A percentile compares a stretch with the other conserved stretches of the same genome.
These are phyloP conservation scores for Arthroderma sp. DNA, from an alignment of 2,329 filamentous ascomycete species.

Conservation along the genomic window DNA sequence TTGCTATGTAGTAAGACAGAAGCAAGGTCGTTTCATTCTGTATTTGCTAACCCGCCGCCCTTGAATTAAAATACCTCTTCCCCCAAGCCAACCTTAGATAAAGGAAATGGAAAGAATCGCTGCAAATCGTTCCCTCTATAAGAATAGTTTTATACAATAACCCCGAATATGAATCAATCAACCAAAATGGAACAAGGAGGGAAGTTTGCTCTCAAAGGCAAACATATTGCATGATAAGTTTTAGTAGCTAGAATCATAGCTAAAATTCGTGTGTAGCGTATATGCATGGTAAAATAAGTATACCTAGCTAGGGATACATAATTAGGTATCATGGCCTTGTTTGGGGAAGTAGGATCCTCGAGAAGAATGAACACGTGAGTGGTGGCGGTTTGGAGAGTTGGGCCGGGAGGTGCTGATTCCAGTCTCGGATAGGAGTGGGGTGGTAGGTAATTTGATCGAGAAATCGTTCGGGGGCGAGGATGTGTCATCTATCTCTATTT, in stretches of 20 bases:
- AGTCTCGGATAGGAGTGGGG: slow-evolving; percentile 37
- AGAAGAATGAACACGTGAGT: slow-evolving; percentile 31
- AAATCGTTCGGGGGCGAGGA: slow-evolving; percentile 34
- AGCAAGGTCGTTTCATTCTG: not conserved
- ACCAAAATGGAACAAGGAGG: not conserved
- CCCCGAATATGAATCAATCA: not conserved
- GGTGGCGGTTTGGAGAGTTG: slow-evolving; percentile 32
- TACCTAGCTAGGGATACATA: not conserved
- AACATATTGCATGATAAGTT: not conserved
- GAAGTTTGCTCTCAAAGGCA: not conserved
- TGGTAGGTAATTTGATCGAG: slow-evolving; percentile 36
- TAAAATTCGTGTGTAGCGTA: not conserved
- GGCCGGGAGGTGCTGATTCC: slow-evolving; percentile 44
- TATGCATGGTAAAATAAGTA: not conserved
- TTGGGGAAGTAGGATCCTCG: slow-evolving; percentile 31
- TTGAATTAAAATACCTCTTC: not conserved
- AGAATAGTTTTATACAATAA: not conserved
- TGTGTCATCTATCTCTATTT: slow-evolving; percentile 37
- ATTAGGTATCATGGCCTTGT: slow-evolving; percentile 7
- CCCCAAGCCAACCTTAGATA: not conserved
- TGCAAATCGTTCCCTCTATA: not conserved
- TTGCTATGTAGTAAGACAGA: not conserved
- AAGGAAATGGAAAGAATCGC: not conserved
- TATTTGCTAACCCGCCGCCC: not conserved
- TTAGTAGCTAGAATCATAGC: not conserved